Percentiles rank a stretch among this genome's conserved stretches.
Conservation (phyloP, 139 green algal species). For the Marvania coccoides region DNA sequence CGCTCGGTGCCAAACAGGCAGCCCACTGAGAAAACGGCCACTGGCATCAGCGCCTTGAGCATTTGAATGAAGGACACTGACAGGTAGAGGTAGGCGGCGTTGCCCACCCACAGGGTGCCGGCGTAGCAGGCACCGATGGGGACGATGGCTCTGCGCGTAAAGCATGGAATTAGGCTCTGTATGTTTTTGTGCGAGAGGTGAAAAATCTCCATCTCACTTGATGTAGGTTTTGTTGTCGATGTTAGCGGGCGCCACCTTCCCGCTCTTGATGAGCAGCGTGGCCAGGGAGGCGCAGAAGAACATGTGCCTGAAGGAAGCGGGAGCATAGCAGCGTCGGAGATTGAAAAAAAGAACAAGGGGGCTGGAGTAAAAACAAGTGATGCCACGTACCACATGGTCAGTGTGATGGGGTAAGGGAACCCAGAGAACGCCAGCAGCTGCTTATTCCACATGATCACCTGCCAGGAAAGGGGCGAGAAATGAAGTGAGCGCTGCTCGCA, state of each 20-base stretch:
- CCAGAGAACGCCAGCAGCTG: conserved; percentile 71
- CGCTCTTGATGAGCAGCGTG: conserved; percentile 44
- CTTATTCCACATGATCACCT: conserved; percentile 93
- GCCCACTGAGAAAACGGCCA: conserved; percentile 25
- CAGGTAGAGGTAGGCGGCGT: conserved; percentile 93
- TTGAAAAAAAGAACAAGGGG: no score
- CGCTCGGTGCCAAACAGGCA: conserved; percentile 66
- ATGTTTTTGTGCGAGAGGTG: no score
- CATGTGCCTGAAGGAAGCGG: conserved; percentile 71
- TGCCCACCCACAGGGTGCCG: conserved; percentile 85
- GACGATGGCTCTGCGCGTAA: conserved; percentile 54
- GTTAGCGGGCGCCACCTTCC: conserved; percentile 62
- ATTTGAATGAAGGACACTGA: conserved; percentile 97
- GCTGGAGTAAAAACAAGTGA: no score
- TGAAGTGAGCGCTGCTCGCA: no score
- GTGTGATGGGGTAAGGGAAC: conserved; percentile 82
- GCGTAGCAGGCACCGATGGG: conserved; percentile 87
- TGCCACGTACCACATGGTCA: conserved; percentile 42
- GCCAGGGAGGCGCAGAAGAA: conserved; percentile 74
- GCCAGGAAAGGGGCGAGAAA: no score
- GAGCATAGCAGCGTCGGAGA: no score
- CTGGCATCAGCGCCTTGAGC: conserved; percentile 33
- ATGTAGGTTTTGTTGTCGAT: conserved; percentile 66
- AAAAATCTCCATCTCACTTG: no score
- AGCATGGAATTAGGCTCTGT: no score